These are phyloP conservation scores for Yamadazyma friedrichii DNA, from an alignment of 1,139 yeast genomes.

Conservation along the genomic window DNA sequence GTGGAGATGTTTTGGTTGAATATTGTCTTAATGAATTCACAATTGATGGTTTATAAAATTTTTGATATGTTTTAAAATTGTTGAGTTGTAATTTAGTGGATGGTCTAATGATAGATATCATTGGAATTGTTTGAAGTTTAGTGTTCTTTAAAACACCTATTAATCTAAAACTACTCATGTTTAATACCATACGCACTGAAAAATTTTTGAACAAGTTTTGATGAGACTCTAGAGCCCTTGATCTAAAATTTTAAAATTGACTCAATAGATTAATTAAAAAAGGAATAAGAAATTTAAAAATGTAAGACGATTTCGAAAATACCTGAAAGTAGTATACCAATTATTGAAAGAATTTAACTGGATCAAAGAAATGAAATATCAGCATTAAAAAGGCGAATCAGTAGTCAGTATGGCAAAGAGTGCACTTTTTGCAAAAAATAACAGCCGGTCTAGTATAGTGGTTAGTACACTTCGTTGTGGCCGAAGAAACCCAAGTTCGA, in stretches of 20 bases:
- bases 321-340: not conserved
- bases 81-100: not conserved
- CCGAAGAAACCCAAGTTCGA: constrained; percentile 57
- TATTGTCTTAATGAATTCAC: constrained; percentile 9
- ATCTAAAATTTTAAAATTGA: not conserved
- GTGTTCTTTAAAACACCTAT: constrained; percentile 3
- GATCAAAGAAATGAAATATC: too few species aligned
- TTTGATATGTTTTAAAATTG: not conserved
- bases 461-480: constrained; percentile 57
- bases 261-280: not conserved
- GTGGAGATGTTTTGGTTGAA: constrained; percentile 17
- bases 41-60: constrained; percentile 2
- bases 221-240: not conserved
- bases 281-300: too few species aligned
- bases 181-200: constrained; percentile 9
- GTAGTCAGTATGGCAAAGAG: not conserved
- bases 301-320: too few species aligned
- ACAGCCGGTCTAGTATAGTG: constrained; percentile 48
- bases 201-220: constrained; percentile 5
- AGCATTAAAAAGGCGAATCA: too few species aligned
- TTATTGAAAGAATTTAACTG: not conserved
- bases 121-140: not conserved
- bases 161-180: constrained; percentile 5
- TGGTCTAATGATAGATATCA: not conserved
- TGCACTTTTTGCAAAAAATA: not conserved